A percentile compares a stretch with the other conserved stretches of the same genome.
Conservation (phyloP, 164 flowering plant species). For the Stephania yunnanensis region DNA sequence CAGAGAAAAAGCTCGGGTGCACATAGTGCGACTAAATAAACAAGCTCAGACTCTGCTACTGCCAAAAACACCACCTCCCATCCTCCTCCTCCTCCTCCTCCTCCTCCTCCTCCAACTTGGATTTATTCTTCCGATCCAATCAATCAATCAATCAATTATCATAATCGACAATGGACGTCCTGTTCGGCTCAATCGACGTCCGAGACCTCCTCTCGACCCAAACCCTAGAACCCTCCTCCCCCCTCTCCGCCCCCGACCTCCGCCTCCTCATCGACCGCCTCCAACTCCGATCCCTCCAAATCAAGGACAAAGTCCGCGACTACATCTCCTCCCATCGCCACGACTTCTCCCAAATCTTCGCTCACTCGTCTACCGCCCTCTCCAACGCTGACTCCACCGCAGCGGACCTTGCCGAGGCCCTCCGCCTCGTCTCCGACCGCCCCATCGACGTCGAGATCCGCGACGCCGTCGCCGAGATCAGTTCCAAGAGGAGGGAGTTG, state of each 20-base stretch:
- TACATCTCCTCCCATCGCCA: conserved; percentile 58
- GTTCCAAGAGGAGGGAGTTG: conserved; percentile 32
- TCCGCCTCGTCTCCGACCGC: conserved; percentile 37
- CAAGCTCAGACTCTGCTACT: no score
- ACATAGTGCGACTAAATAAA: no score
- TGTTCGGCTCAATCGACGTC: conserved; percentile 58
- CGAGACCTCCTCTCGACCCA: conserved; percentile 67
- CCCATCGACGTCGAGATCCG: conserved; percentile 45
- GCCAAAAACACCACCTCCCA: no score
- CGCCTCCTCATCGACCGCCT: conserved; percentile 82
- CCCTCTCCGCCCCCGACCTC: conserved; percentile 95
- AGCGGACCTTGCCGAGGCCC: conserved; percentile 25
- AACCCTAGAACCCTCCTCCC: conserved; percentile 53
- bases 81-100: no score
- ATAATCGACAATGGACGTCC: conserved; percentile 38
- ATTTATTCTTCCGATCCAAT: no score
- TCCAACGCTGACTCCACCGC: conserved; percentile 33
- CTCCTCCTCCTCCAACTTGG: no score
- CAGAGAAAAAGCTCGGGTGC: no score
- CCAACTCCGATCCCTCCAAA: conserved; percentile 60
- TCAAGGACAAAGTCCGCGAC: conserved; percentile 57
- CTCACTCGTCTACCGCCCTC: conserved; percentile 40
- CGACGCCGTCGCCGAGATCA: conserved; percentile 29
- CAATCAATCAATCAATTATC: no score
- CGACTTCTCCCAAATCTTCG: conserved; percentile 60